These are phyloP conservation scores for Exobasidium cylindrosporum DNA, from an alignment of 1,284 basidiomycete species.

Conservation along the genomic window DNA sequence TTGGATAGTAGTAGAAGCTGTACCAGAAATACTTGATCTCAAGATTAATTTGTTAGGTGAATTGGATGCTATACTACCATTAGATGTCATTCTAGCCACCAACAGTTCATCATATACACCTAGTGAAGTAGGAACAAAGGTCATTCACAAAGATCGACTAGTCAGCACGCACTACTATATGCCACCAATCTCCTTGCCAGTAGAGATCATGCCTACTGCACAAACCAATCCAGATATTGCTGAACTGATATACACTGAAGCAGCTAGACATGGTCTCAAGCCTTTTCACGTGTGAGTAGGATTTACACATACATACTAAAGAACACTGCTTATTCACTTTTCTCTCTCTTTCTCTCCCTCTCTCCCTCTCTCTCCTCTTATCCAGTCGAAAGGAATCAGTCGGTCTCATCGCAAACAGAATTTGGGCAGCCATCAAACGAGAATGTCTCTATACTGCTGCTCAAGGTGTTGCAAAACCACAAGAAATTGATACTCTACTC, in stretches of 20 bases:
- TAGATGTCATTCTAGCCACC: conserved; percentile 1
- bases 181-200: conserved; percentile 8
- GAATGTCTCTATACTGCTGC: conserved; percentile 71
- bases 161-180: conserved; percentile 16
- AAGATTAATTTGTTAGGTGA: conserved; percentile 1
- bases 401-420: conserved; percentile 15
- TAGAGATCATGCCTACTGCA: conserved; percentile 15
- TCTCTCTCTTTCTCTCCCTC: no score
- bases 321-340: no score
- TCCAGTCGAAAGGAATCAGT: conserved; percentile 15
- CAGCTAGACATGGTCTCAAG: conserved; percentile 14
- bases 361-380: no score
- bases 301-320: no score
- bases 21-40: background rate
- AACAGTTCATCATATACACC: conserved; percentile 1
- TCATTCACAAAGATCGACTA: conserved; percentile 1
- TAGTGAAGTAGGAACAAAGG: background rate
- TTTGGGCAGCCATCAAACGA: conserved; percentile 19
- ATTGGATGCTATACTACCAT: background rate
- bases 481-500: conserved; percentile 7
- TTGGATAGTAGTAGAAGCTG: background rate
- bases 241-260: conserved; percentile 4
- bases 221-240: conserved; percentile 12
- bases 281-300: background rate
- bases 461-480: conserved; percentile 57